Percentiles rank a stretch among this genome's conserved stretches.
phyloP scores from a whole-genome alignment of 768 basidiomycete species.

The Termitomyces sp. region DNA sequence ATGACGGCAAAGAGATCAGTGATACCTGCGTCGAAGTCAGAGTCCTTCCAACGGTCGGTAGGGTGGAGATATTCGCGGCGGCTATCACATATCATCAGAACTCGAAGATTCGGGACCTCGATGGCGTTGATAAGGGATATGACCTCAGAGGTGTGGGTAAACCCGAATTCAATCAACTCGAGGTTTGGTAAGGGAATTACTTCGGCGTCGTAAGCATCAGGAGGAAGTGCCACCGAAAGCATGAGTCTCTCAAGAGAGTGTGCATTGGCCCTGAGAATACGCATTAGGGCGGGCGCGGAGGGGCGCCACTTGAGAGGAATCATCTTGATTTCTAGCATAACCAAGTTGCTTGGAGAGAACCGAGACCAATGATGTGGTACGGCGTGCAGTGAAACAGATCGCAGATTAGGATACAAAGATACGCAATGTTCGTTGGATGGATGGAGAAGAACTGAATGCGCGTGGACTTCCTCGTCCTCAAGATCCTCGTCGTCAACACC shows the following conservation, averaged over 20 bases:
- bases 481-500: not conserved
- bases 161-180: not conserved
- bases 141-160: not conserved
- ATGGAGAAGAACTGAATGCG: not conserved
- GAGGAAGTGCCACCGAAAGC: not conserved
- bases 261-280: constrained; percentile 8
- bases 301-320: not conserved
- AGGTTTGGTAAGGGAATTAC: not conserved
- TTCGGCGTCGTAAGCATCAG: not conserved
- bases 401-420: not conserved
- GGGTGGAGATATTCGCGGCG: not conserved
- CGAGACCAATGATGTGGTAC: constrained; percentile 3
- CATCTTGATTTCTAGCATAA: constrained; percentile 4
- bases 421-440: not conserved
- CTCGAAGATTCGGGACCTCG: not conserved
- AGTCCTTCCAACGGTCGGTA: not conserved
- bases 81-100: not conserved
- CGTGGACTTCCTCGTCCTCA: not conserved
- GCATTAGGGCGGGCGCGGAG: not conserved
- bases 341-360: constrained; percentile 7
- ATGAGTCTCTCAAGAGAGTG: constrained; percentile 7
- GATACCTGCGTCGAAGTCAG: not conserved
- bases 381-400: not conserved
- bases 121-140: not conserved
- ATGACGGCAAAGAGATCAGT: not conserved